These are phyloP conservation scores for Pichia sp. DNA, from an alignment of 1,139 yeast species.

Conservation along the genomic window DNA sequence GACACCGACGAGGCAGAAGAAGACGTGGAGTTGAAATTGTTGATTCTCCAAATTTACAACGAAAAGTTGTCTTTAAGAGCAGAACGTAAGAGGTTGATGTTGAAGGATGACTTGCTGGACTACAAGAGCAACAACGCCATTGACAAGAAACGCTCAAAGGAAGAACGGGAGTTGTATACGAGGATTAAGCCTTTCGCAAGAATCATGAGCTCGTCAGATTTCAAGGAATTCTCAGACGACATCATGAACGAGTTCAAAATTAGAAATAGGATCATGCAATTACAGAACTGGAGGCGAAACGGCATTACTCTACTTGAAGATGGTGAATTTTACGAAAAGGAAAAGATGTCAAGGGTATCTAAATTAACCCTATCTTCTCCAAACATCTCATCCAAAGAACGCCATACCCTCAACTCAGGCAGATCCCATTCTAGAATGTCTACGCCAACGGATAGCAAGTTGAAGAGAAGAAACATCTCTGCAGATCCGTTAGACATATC, in stretches of 20 bases:
- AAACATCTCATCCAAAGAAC: conserved; percentile 23
- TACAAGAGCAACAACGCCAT: conserved; percentile 72
- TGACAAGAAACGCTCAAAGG: conserved; percentile 81
- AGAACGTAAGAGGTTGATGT: conserved; percentile 78
- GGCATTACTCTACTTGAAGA: conserved; percentile 83
- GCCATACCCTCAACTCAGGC: conserved; percentile 30
- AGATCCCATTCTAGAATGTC: conserved; percentile 29
- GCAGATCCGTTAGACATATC: conserved; percentile 63
- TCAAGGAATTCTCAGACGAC: conserved; percentile 66
- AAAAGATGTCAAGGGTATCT: conserved; percentile 47
- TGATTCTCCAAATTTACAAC: conserved; percentile 84
- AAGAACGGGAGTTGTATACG: conserved; percentile 77
- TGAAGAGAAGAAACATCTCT: conserved; percentile 19
- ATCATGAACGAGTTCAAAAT: conserved; percentile 73
- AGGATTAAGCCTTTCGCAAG: conserved; percentile 78
- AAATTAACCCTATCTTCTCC: conserved; percentile 17
- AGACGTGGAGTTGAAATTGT: conserved; percentile 83
- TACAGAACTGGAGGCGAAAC: conserved; percentile 88
- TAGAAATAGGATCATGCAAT: conserved; percentile 76
- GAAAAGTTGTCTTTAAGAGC: conserved; percentile 87
- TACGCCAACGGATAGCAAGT: conserved; percentile 23
- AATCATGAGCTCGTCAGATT: conserved; percentile 76
- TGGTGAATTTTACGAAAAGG: conserved; percentile 85
- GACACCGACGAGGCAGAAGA: conserved; percentile 88
- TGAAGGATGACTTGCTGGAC: conserved; percentile 75